A percentile compares a stretch with the other conserved stretches of the same genome.
phyloP scores from a whole-genome alignment of 805 yeast species.

The Kuraishia borneana region DNA sequence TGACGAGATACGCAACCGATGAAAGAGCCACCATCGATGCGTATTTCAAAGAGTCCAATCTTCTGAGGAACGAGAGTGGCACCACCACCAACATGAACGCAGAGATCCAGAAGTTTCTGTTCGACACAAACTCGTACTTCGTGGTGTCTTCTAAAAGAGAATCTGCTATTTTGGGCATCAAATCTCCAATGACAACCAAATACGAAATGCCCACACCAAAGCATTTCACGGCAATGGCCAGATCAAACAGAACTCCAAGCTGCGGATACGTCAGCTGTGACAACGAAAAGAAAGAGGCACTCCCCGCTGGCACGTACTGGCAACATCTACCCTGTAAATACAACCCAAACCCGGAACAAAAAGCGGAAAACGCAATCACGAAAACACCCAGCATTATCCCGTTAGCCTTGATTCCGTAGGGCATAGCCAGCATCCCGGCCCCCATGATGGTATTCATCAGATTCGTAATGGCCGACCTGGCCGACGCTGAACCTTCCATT shows the following conservation, averaged over 20 bases:
- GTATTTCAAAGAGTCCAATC: slow-evolving; percentile 73
- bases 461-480: slow-evolving; percentile 39
- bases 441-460: slow-evolving; percentile 46
- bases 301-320: slow-evolving; percentile 42
- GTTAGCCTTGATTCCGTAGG: slow-evolving; percentile 47
- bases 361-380: slow-evolving; percentile 28
- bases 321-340: slow-evolving; percentile 51
- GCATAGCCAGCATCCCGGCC: slow-evolving; percentile 66
- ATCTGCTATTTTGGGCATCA: slow-evolving; percentile 49
- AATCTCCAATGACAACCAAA: slow-evolving; percentile 59
- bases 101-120: slow-evolving; percentile 53
- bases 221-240: slow-evolving; percentile 62
- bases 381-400: slow-evolving; percentile 32
- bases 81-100: slow-evolving; percentile 40
- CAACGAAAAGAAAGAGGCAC: slow-evolving; percentile 55
- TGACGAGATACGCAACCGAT: slow-evolving; percentile 68
- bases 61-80: slow-evolving; percentile 64
- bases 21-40: slow-evolving; percentile 76
- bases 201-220: slow-evolving; percentile 63
- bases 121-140: slow-evolving; percentile 13
- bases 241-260: slow-evolving; percentile 48
- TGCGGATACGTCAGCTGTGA: slow-evolving; percentile 52
- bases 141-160: slow-evolving; percentile 12
- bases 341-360: slow-evolving; percentile 46
- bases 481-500: slow-evolving; percentile 18